A percentile compares a stretch with the other conserved stretches of the same genome.
phyloP scores from a whole-genome alignment of 2,329 filamentous ascomycete genomes.

The Geoglossum cookeanum region DNA sequence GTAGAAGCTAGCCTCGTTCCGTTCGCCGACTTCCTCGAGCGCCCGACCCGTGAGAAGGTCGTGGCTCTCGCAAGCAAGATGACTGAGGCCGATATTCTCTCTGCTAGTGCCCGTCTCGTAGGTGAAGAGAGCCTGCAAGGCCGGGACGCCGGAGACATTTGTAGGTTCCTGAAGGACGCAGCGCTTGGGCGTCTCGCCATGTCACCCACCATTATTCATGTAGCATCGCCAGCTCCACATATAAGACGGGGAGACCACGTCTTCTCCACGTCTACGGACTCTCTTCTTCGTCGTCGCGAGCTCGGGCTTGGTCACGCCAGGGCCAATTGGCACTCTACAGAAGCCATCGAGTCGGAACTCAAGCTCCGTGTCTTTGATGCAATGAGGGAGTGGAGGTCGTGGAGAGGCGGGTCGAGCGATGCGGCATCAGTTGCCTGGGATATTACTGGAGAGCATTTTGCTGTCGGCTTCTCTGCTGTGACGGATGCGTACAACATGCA shows the following conservation, averaged over 20 bases:
- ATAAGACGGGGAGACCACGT: neutral
- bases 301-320: neutral
- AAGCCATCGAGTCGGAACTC: neutral
- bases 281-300: neutral
- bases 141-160: neutral
- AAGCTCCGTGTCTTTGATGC: conserved; percentile 18
- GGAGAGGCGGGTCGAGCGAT: conserved; percentile 39
- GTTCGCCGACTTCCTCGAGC: neutral
- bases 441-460: conserved; percentile 32
- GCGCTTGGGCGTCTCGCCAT: neutral
- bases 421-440: conserved; percentile 37
- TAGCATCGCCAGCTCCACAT: neutral
- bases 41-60: neutral
- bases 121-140: neutral
- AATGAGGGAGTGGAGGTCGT: conserved; percentile 26
- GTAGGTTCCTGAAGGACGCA: neutral
- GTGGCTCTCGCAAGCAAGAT: neutral
- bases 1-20: neutral
- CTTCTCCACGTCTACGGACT: neutral
- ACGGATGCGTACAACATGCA: conserved; percentile 36
- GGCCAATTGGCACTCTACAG: neutral
- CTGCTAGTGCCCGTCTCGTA: neutral
- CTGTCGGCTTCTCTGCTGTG: conserved; percentile 36
- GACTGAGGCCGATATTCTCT: neutral
- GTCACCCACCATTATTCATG: neutral